Evolutionary conservation across 768 basidiomycete genomes (phyloP).

Genomic region (Calocybe gangraenosa): DNA sequence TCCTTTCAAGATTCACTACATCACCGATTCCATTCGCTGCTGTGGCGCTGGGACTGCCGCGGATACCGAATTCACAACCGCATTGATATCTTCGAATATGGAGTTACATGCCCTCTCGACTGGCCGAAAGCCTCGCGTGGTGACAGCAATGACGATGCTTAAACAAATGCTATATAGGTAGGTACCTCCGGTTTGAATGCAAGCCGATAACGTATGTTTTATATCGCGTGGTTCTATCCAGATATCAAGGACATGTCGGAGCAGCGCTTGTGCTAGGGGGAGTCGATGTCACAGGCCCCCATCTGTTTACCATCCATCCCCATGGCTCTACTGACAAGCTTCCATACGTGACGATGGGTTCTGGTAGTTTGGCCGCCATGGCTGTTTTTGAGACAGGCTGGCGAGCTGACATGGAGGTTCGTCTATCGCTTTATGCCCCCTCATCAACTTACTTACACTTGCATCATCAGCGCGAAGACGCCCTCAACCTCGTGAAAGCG

Average conservation of each 20-base stretch:
- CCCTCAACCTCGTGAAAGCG: slow-evolving; percentile 75
- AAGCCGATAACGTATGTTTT: no score
- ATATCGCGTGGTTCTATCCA: slow-evolving; percentile 22
- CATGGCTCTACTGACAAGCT: slow-evolving; percentile 99
- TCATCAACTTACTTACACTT: background rate
- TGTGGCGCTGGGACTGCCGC: slow-evolving; percentile 99
- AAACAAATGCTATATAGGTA: slow-evolving; percentile 95
- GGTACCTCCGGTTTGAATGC: slow-evolving; percentile 16
- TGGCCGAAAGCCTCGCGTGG: slow-evolving; percentile 88
- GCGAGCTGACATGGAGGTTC: slow-evolving; percentile 77
- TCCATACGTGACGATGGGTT: slow-evolving; percentile 99
- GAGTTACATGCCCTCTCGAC: slow-evolving; percentile 89
- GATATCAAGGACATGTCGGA: slow-evolving; percentile 91
- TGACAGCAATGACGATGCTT: slow-evolving; percentile 98
- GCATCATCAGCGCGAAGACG: slow-evolving; percentile 62
- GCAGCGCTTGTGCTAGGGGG: slow-evolving; percentile 96
- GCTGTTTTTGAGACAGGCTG: slow-evolving; percentile 91
- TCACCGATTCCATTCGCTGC: slow-evolving; percentile 92
- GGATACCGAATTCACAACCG: slow-evolving; percentile 94
- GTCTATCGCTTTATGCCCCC: background rate
- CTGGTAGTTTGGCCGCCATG: slow-evolving; percentile 95
- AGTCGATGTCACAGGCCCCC: slow-evolving; percentile 90
- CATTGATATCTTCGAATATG: slow-evolving; percentile 93
- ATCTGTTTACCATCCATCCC: slow-evolving; percentile 93
- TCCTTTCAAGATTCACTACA: slow-evolving; percentile 95